phyloP scores from a whole-genome alignment of 176 grass and related monocot species.

The Panicum miliaceum region DNA sequence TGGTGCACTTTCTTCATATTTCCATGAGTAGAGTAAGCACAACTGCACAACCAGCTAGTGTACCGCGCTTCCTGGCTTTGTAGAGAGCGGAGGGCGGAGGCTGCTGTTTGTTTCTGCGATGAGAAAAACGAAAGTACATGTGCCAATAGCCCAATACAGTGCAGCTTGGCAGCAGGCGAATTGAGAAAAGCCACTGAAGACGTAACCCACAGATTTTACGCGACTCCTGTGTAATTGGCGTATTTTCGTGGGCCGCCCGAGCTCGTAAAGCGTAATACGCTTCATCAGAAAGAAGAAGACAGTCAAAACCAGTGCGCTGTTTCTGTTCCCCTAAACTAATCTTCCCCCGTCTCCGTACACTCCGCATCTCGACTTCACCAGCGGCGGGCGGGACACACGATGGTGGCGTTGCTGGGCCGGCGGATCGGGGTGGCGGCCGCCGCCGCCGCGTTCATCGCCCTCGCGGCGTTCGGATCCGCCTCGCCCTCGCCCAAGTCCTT shows the following conservation, averaged over 20 bases:
- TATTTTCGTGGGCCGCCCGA: background rate
- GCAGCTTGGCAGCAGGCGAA: background rate
- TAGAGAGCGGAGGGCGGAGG: too few species aligned
- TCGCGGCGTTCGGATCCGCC: conserved; percentile 56
- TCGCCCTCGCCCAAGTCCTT: conserved; percentile 53
- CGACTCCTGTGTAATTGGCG: fast-evolving
- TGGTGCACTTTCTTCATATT: too few species aligned
- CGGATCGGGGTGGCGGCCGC: conserved; percentile 37
- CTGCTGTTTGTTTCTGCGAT: too few species aligned
- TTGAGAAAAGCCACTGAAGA: background rate
- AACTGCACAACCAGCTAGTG: too few species aligned
- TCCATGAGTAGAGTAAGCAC: too few species aligned
- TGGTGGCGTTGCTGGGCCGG: conserved; percentile 46
- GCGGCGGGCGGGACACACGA: conserved; percentile 48
- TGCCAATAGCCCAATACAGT: background rate
- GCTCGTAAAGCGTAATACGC: background rate
- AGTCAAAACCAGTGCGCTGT: background rate
- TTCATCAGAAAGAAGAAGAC: background rate
- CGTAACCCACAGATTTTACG: background rate
- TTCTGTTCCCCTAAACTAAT: background rate
- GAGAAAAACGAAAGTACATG: too few species aligned
- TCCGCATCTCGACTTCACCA: conserved; percentile 25
- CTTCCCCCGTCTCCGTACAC: background rate
- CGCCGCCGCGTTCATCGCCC: conserved; percentile 38
- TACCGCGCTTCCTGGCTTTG: too few species aligned